Evolutionary conservation across 192 early-diverging fungal species (phyloP).

Genomic region (Backusella sp.): DNA sequence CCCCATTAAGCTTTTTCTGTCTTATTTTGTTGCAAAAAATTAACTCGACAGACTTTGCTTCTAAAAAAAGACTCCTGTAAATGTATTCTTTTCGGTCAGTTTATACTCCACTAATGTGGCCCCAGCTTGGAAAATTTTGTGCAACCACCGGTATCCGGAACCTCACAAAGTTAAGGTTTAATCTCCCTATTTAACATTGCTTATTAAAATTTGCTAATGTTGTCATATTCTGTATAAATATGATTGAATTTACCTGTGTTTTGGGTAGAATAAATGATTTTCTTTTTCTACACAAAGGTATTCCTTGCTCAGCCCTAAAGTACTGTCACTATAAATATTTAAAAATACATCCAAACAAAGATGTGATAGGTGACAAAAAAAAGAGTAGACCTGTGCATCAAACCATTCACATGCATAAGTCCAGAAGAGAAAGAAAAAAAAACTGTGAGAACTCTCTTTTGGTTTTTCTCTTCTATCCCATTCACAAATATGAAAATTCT

Average conservation of each 20-base stretch:
- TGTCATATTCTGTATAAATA: not conserved
- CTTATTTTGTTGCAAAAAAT: not conserved
- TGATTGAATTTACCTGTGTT: not conserved
- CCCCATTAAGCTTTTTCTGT: not conserved
- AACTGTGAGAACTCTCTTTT: not conserved
- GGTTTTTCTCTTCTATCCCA: not conserved
- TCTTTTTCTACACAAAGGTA: not conserved
- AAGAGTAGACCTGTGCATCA: not conserved
- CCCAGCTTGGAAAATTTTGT: not conserved
- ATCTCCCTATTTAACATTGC: not conserved
- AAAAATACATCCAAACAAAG: not conserved
- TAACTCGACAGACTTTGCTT: not conserved
- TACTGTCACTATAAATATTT: not conserved
- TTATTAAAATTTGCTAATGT: not conserved
- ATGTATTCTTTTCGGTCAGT: not conserved
- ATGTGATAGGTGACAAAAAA: not conserved
- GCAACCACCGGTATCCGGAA: not conserved
- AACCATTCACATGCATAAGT: not conserved
- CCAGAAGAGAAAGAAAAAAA: not conserved
- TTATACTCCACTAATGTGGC: not conserved
- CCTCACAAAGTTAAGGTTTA: not conserved
- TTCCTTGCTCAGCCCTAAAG: not conserved
- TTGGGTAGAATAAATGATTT: not conserved
- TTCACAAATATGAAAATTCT: not conserved
- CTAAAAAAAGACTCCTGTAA: not conserved